Base-by-base conservation (phyloP, 2,329 filamentous ascomycete species). In the Ophiocordyceps sinensis region DNA sequence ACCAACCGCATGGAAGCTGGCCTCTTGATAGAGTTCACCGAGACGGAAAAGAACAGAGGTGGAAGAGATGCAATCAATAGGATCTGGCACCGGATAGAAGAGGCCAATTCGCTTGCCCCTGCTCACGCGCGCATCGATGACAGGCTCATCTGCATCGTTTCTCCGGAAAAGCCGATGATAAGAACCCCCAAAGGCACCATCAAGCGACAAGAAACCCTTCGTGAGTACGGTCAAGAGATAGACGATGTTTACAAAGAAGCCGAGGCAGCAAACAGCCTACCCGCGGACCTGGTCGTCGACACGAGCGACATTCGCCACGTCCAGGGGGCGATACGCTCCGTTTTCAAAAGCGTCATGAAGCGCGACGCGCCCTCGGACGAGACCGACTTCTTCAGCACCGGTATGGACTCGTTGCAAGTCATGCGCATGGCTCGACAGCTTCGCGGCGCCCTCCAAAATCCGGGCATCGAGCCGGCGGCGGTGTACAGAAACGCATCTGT, bases 201-300 rank as follows among this genome's bases (percentile, higher is more conserved):
- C 6, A 41, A 45, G 28, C 43, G 50, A 4, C 44, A 43, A 8
- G 13, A 38, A 17, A 49, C 49, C 0, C 14, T 51, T n/a, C 38
- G 41, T 1, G 8, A 31, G 10, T 49, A 53, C 17, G 21, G 28
- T 2, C 15, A 38, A 1, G 43, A 49, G 10, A 23, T 49, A 11
- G 40, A 47, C 10, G 30, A 10, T 4, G 15, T 48, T 0, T 51
- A 46, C 15, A 17, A 40, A 35, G n/a, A 38, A 11, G 28, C 37
- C 14, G 37, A 39, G 21, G 11, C 12, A 13, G 5, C 17, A 11
- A 14, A 31, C 13, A n/a, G 17, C 10, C 28, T 10, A 4, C 11
- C 28, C 11, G 10, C 6, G 13, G n/a, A 6, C 7, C n/a, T 11
- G 10, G 7, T n/a, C 28, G 17, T 39, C 21, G 37, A 39, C 17